Percentiles rank a stretch among this genome's conserved stretches.
Evolutionary conservation across 2,329 filamentous ascomycete genomes (phyloP).

Genomic region (Aspergillus costaricaensis): DNA sequence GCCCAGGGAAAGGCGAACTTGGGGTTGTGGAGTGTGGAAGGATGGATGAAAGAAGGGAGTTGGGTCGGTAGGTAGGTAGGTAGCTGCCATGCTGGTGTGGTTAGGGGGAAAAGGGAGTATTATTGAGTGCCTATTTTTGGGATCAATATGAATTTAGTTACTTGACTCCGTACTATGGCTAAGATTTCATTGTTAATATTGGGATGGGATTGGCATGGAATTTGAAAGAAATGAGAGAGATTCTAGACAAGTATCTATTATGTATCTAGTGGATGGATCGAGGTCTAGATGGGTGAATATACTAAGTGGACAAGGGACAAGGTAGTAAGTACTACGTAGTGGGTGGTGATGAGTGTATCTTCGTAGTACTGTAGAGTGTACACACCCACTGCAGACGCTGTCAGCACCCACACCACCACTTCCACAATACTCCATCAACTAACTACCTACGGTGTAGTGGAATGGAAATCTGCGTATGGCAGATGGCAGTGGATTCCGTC

Average conservation of each 20-base stretch:
- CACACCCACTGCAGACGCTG: background rate
- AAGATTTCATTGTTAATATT: background rate
- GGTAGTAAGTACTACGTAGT: no score
- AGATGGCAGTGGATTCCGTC: background rate
- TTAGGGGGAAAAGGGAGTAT: background rate
- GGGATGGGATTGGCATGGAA: no score
- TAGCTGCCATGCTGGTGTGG: no score
- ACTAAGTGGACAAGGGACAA: background rate
- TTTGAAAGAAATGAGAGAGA: no score
- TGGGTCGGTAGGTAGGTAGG: no score
- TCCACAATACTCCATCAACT: background rate
- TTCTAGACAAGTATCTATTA: no score
- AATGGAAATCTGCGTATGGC: background rate
- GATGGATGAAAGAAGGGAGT: background rate
- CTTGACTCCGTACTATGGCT: no score
- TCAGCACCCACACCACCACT: background rate
- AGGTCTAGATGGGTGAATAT: background rate
- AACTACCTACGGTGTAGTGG: background rate
- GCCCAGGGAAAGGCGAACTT: background rate
- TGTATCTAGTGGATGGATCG: no score
- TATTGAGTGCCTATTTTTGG: background rate
- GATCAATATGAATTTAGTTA: background rate
- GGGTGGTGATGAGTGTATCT: no score
- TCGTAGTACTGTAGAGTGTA: background rate
- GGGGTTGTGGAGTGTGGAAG: background rate